Percentiles rank a stretch among this genome's conserved stretches.
phyloP scores from a whole-genome alignment of 352 stramenopile species.

The Phytophthora sp. region DNA sequence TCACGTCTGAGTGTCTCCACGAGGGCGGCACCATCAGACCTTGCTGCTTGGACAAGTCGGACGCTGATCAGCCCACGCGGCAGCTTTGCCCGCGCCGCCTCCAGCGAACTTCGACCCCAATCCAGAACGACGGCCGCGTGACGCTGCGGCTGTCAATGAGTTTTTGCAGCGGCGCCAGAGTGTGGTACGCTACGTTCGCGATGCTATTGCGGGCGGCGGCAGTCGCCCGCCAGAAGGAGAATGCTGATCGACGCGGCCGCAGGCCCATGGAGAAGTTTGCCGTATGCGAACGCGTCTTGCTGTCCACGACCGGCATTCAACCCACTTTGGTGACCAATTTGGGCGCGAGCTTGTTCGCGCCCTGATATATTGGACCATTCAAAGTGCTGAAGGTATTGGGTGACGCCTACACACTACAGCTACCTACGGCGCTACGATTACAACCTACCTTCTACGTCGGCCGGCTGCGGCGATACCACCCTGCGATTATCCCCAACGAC shows the following conservation, averaged over 20 bases:
- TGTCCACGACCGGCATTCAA: neutral
- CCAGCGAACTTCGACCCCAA: neutral
- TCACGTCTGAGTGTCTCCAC: too few species aligned
- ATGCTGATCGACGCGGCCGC: too few species aligned
- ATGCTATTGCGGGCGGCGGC: neutral
- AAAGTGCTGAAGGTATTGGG: neutral
- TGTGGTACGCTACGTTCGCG: neutral
- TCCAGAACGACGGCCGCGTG: too few species aligned
- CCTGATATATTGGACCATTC: neutral
- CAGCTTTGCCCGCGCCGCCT: too few species aligned
- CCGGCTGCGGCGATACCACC: slow-evolving; percentile 2
- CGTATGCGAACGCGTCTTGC: neutral
- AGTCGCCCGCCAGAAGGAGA: neutral
- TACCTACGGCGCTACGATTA: neutral
- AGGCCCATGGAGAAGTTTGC: neutral
- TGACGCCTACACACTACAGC: neutral
- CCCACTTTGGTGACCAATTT: neutral
- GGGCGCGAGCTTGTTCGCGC: neutral
- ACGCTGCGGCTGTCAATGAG: neutral
- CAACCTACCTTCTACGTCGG: slow-evolving; percentile 29
- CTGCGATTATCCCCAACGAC: neutral
- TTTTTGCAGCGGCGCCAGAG: neutral
- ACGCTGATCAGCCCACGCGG: neutral
- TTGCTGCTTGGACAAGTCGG: neutral
- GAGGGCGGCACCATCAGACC: neutral